A percentile compares a stretch with the other conserved stretches of the same genome.
Conservation (phyloP, 1,139 yeast species). For the Suhomyces atakaporum region DNA sequence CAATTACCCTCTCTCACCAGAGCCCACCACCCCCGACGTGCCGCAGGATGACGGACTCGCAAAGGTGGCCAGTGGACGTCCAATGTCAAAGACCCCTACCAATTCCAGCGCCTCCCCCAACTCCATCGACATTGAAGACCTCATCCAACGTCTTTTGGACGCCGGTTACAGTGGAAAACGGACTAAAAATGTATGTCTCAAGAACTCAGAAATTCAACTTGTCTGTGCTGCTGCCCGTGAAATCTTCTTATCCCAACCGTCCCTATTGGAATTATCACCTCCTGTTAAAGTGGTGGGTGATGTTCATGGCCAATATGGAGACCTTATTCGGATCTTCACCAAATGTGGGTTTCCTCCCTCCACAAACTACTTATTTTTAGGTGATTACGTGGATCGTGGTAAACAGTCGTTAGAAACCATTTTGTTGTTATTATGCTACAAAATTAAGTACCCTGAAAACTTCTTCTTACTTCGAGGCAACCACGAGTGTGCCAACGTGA, state of each 20-base stretch:
- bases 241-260: constrained; percentile 84
- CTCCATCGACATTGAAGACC: constrained; percentile 77
- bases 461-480: constrained; percentile 90
- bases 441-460: constrained; percentile 94
- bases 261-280: constrained; percentile 83
- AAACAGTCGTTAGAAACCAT: constrained; percentile 93
- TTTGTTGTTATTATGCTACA: constrained; percentile 78
- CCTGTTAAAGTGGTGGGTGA: constrained; percentile 98
- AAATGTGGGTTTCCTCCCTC: constrained; percentile 99
- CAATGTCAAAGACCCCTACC: constrained; percentile 15
- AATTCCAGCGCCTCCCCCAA: constrained; percentile 17
- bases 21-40: too few species aligned
- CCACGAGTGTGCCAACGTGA: constrained; percentile 96
- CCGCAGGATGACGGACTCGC: constrained; percentile 13
- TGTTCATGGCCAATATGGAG: constrained; percentile 96
- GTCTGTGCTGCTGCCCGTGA: constrained; percentile 88
- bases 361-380: constrained; percentile 85
- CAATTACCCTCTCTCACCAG: constrained; percentile 29
- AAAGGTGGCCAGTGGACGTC: constrained; percentile 6
- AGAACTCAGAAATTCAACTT: constrained; percentile 81
- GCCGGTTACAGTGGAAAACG: constrained; percentile 95
- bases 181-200: constrained; percentile 84
- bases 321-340: constrained; percentile 84
- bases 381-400: constrained; percentile 97
- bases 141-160: constrained; percentile 85